Conservation (phyloP, 371 early-diverging fungal genomes). For the Mortierella sp. region DNA sequence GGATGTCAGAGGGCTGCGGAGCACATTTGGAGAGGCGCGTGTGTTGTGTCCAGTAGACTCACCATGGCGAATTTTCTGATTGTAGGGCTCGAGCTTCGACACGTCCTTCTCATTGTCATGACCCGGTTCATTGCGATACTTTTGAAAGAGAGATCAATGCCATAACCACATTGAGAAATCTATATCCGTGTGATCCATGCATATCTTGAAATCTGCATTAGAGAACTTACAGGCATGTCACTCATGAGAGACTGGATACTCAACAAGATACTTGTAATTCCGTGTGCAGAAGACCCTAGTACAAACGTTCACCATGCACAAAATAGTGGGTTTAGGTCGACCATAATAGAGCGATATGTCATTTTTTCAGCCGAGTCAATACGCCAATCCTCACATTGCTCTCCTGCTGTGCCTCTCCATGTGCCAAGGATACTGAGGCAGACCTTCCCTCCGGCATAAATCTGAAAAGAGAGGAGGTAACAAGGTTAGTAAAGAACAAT, state of each 20-base stretch:
- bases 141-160: not conserved
- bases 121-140: slow-evolving; percentile 61
- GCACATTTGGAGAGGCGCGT: not conserved
- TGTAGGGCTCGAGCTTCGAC: slow-evolving; percentile 58
- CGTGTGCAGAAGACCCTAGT: slow-evolving; percentile 56
- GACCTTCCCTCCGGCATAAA: slow-evolving; percentile 63
- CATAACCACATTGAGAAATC: not conserved
- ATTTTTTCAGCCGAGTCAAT: too few relatives aligned
- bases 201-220: too few relatives aligned
- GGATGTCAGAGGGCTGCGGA: not conserved
- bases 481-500: not conserved
- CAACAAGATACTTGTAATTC: slow-evolving; percentile 51
- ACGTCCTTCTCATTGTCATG: slow-evolving; percentile 59
- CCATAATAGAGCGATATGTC: too few relatives aligned
- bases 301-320: not conserved
- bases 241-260: slow-evolving; percentile 68
- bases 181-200: not conserved
- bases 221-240: slow-evolving; percentile 54
- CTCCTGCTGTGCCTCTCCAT: slow-evolving; percentile 64
- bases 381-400: slow-evolving; percentile 57
- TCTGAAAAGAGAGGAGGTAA: slow-evolving; percentile 13
- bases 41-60: not conserved
- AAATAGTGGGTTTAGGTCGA: too few relatives aligned
- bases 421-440: slow-evolving; percentile 64
- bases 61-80: slow-evolving; percentile 67